Conservation (phyloP, 2,329 filamentous ascomycete genomes). For the Aureobasidium uvarum region DNA sequence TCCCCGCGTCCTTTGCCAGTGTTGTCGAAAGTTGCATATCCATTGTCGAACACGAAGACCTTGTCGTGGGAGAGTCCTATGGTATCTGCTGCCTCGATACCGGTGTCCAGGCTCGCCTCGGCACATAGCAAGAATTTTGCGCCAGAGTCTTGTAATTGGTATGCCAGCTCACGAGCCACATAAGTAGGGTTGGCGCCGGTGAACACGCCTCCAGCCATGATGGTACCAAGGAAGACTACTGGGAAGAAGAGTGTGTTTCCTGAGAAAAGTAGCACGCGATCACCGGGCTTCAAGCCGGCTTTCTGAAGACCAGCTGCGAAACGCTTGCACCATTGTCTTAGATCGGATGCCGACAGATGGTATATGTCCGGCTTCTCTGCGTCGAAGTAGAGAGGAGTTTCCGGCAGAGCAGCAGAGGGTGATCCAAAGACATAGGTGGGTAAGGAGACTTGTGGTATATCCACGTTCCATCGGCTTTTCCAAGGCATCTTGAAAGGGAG, state of each 20-base stretch:
- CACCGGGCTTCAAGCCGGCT: constrained; percentile 63
- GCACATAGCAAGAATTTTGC: constrained; percentile 67
- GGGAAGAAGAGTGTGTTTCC: constrained; percentile 73
- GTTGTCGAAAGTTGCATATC: constrained; percentile 46
- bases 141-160: constrained; percentile 70
- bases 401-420: constrained; percentile 46
- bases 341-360: constrained; percentile 62
- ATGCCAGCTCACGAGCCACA: constrained; percentile 68
- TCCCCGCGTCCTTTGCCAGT: constrained; percentile 38
- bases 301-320: constrained; percentile 64
- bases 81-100: constrained; percentile 62
- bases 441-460: constrained; percentile 48
- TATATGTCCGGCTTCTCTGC: constrained; percentile 65
- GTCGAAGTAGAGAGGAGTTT: constrained; percentile 57
- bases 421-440: constrained; percentile 53
- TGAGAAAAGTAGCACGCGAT: constrained; percentile 71
- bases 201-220: constrained; percentile 78
- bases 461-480: constrained; percentile 51
- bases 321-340: constrained; percentile 69
- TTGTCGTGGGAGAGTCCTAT: constrained; percentile 55
- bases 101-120: constrained; percentile 59
- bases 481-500: constrained; percentile 48
- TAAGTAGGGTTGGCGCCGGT: constrained; percentile 71
- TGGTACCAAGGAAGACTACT: constrained; percentile 65
- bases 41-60: constrained; percentile 66